phyloP scores from a whole-genome alignment of 768 basidiomycete species.

The Psilocybe cubensis region DNA sequence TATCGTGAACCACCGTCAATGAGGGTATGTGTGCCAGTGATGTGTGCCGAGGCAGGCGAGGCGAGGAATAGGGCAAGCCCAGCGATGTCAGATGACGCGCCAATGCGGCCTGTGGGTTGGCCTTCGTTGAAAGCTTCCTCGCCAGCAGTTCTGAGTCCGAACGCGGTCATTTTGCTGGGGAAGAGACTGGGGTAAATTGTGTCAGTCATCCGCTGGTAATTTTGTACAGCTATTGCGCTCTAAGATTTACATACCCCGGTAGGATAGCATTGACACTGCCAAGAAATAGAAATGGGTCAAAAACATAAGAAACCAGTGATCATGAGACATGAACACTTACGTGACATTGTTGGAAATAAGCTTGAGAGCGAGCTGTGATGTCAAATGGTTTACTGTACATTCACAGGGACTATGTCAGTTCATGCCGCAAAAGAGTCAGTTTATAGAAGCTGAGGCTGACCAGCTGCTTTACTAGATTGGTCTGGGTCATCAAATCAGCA shows the following conservation, averaged over 20 bases:
- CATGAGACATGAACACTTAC: slow-evolving; percentile 41
- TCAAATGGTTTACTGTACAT: slow-evolving; percentile 74
- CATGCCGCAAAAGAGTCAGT: background rate
- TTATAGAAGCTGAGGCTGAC: slow-evolving; percentile 27
- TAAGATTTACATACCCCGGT: slow-evolving; percentile 58
- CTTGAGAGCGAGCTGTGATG: slow-evolving; percentile 69
- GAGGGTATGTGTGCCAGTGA: slow-evolving; percentile 74
- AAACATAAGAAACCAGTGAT: background rate
- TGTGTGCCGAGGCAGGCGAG: slow-evolving; percentile 72
- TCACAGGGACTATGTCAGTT: background rate
- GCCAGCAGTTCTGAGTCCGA: slow-evolving; percentile 58
- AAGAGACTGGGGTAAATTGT: slow-evolving; percentile 45
- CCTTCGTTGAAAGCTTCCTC: slow-evolving; percentile 50
- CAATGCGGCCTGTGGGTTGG: slow-evolving; percentile 76
- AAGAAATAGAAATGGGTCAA: background rate
- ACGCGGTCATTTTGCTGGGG: slow-evolving; percentile 87
- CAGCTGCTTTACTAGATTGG: slow-evolving; percentile 83
- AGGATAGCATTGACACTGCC: slow-evolving; percentile 85
- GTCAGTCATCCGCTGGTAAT: too few species aligned
- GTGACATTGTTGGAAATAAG: slow-evolving; percentile 64
- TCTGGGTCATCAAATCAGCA: slow-evolving; percentile 44
- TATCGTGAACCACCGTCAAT: slow-evolving; percentile 69
- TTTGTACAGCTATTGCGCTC: background rate
- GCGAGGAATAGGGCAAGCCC: slow-evolving; percentile 72
- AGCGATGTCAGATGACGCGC: slow-evolving; percentile 67